These are phyloP conservation scores for Penicillium sp. DNA, from an alignment of 2,329 filamentous ascomycete genomes.

Conservation along the genomic window DNA sequence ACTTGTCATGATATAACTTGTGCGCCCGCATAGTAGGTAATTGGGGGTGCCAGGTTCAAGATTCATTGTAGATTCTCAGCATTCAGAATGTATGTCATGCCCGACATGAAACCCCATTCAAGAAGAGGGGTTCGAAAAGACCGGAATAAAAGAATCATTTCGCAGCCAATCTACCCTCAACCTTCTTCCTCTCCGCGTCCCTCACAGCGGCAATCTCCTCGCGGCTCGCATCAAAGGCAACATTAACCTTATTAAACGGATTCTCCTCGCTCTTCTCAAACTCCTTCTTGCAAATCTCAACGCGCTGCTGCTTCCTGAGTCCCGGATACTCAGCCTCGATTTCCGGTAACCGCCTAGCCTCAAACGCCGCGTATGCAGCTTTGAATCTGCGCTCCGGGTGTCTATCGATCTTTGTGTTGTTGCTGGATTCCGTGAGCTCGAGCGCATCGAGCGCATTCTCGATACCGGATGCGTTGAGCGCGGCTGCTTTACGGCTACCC, in stretches of 20 bases:
- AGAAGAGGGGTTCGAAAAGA: no score
- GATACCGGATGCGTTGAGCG: constrained; percentile 81
- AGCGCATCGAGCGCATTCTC: constrained; percentile 91
- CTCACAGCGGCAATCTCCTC: constrained; percentile 69
- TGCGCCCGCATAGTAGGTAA: not conserved
- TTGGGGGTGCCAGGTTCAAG: not conserved
- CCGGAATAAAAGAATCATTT: constrained; percentile 19
- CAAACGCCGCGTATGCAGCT: constrained; percentile 77
- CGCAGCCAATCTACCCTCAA: constrained; percentile 62
- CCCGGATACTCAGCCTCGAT: constrained; percentile 81
- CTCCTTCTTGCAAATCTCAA: constrained; percentile 80
- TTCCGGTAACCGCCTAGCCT: constrained; percentile 76
- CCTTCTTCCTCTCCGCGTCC: constrained; percentile 65
- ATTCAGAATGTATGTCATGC: no score
- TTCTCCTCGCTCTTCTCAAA: constrained; percentile 95
- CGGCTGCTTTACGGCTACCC: constrained; percentile 43
- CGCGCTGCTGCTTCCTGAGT: constrained; percentile 75
- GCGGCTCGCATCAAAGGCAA: constrained; percentile 70
- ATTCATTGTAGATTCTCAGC: not conserved
- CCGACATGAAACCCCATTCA: no score
- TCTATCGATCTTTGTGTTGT: constrained; percentile 69
- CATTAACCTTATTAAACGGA: constrained; percentile 83
- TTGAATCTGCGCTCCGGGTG: constrained; percentile 86
- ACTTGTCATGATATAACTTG: not conserved
- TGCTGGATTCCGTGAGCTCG: constrained; percentile 57